Evolutionary conservation across 1,139 yeast species (phyloP).

Genomic region (Pichia sp.): DNA sequence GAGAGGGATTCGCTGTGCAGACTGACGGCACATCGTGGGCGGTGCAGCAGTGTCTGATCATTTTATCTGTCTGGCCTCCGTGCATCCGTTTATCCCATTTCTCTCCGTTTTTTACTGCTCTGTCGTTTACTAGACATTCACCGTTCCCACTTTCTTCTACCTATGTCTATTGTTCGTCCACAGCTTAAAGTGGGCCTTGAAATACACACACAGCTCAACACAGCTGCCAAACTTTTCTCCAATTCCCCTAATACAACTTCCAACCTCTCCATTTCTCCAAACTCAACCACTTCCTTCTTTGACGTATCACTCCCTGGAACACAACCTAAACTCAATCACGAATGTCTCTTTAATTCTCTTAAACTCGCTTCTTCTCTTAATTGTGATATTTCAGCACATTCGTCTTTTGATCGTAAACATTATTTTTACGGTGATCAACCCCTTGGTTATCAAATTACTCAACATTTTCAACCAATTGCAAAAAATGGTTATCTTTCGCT

Average conservation of each 20-base stretch:
- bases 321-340: conserved; percentile 75
- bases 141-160: not conserved
- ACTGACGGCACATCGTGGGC: too few relatives aligned
- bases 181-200: conserved; percentile 81
- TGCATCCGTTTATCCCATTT: too few relatives aligned
- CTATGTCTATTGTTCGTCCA: conserved; percentile 5
- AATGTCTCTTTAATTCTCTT: conserved; percentile 66
- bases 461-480: conserved; percentile 78
- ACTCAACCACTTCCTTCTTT: conserved; percentile 65
- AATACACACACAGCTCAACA: conserved; percentile 83
- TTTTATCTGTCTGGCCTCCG: too few relatives aligned
- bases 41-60: too few relatives aligned
- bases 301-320: conserved; percentile 93
- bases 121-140: not conserved
- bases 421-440: conserved; percentile 97
- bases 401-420: conserved; percentile 87
- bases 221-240: conserved; percentile 72
- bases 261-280: conserved; percentile 51
- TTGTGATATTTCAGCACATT: conserved; percentile 48
- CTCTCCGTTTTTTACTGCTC: not conserved
- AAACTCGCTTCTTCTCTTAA: conserved; percentile 69
- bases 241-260: conserved; percentile 35
- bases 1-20: not conserved
- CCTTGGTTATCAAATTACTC: conserved; percentile 92
- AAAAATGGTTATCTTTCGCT: conserved; percentile 53